Evolutionary conservation across 1,139 yeast species (phyloP).

Genomic region (Blastobotrys arbuscula): DNA sequence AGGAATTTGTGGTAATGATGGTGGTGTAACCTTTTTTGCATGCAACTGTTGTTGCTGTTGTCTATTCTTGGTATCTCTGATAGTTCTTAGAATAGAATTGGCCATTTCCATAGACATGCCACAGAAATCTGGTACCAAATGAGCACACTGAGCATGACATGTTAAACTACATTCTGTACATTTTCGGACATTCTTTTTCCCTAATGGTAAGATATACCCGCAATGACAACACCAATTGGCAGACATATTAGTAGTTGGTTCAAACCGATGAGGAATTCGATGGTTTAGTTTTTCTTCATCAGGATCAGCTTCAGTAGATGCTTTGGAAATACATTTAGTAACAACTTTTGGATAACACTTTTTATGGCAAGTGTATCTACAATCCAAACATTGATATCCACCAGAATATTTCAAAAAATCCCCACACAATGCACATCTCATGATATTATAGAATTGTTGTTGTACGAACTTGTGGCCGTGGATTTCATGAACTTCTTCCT

Average conservation of each 20-base stretch:
- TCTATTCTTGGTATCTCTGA: slow-evolving; percentile 65
- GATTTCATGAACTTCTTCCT: slow-evolving; percentile 91
- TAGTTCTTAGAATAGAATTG: slow-evolving; percentile 76
- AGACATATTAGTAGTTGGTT: slow-evolving; percentile 83
- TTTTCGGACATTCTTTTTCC: slow-evolving; percentile 87
- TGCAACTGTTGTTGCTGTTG: slow-evolving; percentile 25
- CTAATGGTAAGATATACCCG: slow-evolving; percentile 94
- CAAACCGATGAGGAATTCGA: slow-evolving; percentile 94
- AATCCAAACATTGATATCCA: slow-evolving; percentile 96
- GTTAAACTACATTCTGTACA: slow-evolving; percentile 93
- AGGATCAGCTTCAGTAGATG: slow-evolving; percentile 75
- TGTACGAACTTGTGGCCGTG: slow-evolving; percentile 97
- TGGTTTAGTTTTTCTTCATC: slow-evolving; percentile 92
- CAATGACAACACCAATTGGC: slow-evolving; percentile 99
- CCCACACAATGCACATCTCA: slow-evolving; percentile 97
- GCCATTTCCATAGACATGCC: slow-evolving; percentile 99
- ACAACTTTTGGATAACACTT: slow-evolving; percentile 92
- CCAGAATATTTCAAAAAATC: slow-evolving; percentile 80
- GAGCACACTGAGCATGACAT: slow-evolving; percentile 91
- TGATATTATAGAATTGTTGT: slow-evolving; percentile 89
- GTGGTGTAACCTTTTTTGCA: slow-evolving; percentile 5
- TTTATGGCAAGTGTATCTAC: slow-evolving; percentile 89
- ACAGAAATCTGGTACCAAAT: slow-evolving; percentile 93
- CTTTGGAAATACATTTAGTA: slow-evolving; percentile 89
- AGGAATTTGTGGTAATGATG: slow-evolving; percentile 9